Conservation (phyloP, 306 rosid genomes). For the Adenanthera pavonina region DNA sequence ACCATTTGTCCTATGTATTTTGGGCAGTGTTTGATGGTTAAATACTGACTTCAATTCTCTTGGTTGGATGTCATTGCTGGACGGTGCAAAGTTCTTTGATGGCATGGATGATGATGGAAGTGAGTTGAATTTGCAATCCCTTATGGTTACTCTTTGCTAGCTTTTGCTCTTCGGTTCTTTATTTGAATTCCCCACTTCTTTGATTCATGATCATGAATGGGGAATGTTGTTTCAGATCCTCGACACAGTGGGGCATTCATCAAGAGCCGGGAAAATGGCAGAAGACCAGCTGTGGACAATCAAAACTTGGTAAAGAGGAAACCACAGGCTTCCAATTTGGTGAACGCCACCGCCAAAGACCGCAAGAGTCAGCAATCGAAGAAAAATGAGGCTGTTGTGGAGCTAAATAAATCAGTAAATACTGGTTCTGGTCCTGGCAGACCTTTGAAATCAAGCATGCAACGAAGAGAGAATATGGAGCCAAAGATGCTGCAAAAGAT, state of each 20-base stretch:
- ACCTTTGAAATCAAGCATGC: conserved; percentile 52
- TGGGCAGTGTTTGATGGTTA: conserved; percentile 15
- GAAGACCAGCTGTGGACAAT: conserved; percentile 49
- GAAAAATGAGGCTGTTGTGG: conserved; percentile 54
- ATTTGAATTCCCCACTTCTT: conserved; percentile 55
- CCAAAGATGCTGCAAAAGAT: conserved; percentile 45
- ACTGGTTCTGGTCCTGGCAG: conserved; percentile 57
- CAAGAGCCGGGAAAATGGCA: conserved; percentile 57
- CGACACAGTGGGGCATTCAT: conserved; percentile 59
- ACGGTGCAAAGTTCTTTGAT: conserved; percentile 70
- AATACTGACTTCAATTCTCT: conserved; percentile 48
- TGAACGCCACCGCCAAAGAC: conserved; percentile 46
- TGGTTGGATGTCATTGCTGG: conserved; percentile 35
- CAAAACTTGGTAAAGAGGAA: conserved; percentile 50
- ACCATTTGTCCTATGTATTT: neutral
- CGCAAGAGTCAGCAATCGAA: conserved; percentile 47
- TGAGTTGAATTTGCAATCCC: conserved; percentile 58
- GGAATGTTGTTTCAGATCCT: conserved; percentile 79
- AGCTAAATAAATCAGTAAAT: conserved; percentile 49
- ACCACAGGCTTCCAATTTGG: conserved; percentile 45
- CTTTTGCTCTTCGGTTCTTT: conserved; percentile 48
- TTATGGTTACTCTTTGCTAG: conserved; percentile 43
- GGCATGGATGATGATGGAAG: conserved; percentile 95
- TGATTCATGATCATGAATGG: conserved; percentile 50
- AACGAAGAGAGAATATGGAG: conserved; percentile 46